phyloP scores from a whole-genome alignment of 352 stramenopile species.

The Phytopythium kandeliae region DNA sequence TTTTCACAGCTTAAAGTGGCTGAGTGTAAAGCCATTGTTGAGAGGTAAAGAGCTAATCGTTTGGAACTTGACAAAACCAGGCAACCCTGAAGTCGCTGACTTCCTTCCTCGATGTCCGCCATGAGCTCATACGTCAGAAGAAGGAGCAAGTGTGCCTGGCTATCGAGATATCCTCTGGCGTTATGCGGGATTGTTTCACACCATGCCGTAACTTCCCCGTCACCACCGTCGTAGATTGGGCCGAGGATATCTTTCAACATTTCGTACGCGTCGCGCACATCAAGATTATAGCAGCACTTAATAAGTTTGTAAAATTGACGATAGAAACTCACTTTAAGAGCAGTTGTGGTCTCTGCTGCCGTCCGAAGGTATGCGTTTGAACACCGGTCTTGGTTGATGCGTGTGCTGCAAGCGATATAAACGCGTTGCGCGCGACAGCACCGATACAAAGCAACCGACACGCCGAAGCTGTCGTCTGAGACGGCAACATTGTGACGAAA shows the following conservation, averaged over 20 bases:
- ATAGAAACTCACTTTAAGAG: slow-evolving; percentile 7
- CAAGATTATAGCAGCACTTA: slow-evolving; percentile 5
- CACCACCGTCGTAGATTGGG: not conserved
- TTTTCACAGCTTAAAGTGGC: no score
- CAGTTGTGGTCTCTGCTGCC: not conserved
- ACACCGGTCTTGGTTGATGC: not conserved
- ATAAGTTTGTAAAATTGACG: slow-evolving; percentile 3
- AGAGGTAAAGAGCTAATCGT: no score
- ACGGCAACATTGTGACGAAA: not conserved
- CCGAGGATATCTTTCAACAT: slow-evolving; percentile 5
- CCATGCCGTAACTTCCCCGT: not conserved
- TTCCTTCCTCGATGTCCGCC: not conserved
- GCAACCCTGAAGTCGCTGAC: no score
- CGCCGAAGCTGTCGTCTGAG: not conserved
- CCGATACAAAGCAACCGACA: slow-evolving; percentile 5
- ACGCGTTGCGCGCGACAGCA: no score
- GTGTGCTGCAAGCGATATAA: no score
- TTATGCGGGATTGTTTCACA: not conserved
- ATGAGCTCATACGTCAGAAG: not conserved
- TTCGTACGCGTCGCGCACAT: not conserved
- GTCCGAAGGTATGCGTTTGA: no score
- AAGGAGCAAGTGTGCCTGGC: not conserved
- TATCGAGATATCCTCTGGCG: not conserved
- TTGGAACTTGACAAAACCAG: no score
- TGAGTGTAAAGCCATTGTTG: no score